A percentile compares a stretch with the other conserved stretches of the same genome.
These are phyloP conservation scores for Pythium vanterpoolii DNA, from an alignment of 352 stramenopile genomes.

Conservation along the genomic window DNA sequence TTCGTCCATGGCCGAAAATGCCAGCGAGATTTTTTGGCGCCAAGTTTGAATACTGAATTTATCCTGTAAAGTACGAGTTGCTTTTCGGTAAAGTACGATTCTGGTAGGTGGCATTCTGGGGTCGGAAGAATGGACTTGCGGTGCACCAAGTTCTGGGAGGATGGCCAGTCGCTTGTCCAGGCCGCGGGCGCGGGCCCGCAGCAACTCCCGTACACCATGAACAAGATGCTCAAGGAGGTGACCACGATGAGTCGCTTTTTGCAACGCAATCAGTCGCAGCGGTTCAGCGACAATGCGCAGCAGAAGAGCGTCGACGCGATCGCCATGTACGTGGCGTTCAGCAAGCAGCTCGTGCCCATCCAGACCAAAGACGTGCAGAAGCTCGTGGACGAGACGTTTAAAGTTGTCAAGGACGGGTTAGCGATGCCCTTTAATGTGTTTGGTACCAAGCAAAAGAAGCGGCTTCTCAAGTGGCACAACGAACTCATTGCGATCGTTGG, in stretches of 20 bases:
- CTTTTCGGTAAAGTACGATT: neutral
- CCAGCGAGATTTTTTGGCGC: neutral
- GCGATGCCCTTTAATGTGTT: constrained; percentile 85
- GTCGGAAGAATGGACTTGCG: constrained; percentile 45
- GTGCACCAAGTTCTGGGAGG: constrained; percentile 77
- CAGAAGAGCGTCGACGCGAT: constrained; percentile 76
- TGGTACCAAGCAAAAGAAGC: constrained; percentile 80
- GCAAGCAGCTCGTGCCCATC: constrained; percentile 36
- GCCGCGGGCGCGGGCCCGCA: constrained; percentile 18
- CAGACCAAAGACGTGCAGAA: constrained; percentile 25
- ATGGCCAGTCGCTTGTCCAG: constrained; percentile 55
- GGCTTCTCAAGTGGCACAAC: constrained; percentile 83
- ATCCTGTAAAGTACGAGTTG: constrained; percentile 4
- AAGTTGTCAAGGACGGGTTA: constrained; percentile 74
- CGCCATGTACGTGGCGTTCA: constrained; percentile 59
- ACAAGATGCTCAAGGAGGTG: constrained; percentile 72
- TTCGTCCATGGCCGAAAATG: constrained; percentile 25
- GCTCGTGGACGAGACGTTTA: constrained; percentile 54
- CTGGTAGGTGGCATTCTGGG: neutral
- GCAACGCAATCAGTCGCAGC: constrained; percentile 72
- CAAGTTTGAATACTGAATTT: neutral
- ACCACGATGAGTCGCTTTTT: constrained; percentile 72
- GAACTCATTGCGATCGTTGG: constrained; percentile 63
- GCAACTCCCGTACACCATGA: constrained; percentile 28
- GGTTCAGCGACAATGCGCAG: constrained; percentile 78